Conservation (phyloP, 2,329 filamentous ascomycete species). For the Colletotrichum sp. region DNA sequence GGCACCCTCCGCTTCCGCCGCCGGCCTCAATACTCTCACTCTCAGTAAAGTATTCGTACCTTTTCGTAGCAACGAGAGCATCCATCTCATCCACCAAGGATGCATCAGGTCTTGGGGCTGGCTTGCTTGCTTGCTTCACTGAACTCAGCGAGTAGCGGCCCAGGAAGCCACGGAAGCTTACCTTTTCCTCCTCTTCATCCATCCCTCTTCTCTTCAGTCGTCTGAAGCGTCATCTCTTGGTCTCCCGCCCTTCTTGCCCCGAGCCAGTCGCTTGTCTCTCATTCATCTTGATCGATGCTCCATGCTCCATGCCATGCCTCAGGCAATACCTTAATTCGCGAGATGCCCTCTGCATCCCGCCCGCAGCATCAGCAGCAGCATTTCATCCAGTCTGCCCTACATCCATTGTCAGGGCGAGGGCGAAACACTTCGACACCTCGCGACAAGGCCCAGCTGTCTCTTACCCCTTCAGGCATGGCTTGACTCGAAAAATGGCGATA, state of each 20-base stretch:
- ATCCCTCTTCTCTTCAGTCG: neutral
- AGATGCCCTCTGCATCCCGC: neutral
- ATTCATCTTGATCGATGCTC: neutral
- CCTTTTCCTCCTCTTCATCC: neutral
- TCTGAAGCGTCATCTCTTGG: neutral
- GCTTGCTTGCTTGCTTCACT: neutral
- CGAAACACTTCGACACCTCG: slow-evolving; percentile 15
- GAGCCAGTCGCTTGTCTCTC: neutral
- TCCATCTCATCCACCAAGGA: neutral
- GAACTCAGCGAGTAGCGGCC: neutral
- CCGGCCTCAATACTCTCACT: neutral
- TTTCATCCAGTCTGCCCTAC: neutral
- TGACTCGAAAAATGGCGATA: slow-evolving; percentile 20
- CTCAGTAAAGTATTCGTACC: neutral
- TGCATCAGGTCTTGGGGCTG: neutral
- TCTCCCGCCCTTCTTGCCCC: neutral
- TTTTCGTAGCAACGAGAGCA: neutral
- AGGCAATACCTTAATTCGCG: neutral
- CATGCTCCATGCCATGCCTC: slow-evolving; percentile 10
- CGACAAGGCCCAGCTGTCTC: slow-evolving; percentile 9
- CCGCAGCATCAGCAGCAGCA: neutral
- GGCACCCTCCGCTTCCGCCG: neutral
- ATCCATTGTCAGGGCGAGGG: neutral
- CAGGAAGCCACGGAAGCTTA: neutral
- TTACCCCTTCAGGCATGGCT: slow-evolving; percentile 13